phyloP scores from a whole-genome alignment of 441 rosid genomes.

The Populus tomentosa region DNA sequence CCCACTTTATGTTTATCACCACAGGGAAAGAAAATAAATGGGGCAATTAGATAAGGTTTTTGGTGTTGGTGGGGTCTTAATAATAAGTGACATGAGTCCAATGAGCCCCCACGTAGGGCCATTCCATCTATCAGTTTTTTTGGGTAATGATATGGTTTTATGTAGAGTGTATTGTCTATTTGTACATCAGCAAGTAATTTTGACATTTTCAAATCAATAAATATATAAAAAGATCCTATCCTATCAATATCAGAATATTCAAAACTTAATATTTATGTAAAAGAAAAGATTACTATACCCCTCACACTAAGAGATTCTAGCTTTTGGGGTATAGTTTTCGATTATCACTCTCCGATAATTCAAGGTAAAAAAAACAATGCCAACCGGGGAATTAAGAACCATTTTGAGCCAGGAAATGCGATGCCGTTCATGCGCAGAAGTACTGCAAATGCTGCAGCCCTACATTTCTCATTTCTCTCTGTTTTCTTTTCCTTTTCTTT shows the following conservation, averaged over 20 bases:
- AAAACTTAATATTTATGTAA: no score
- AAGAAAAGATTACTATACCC: not conserved
- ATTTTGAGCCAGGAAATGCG: not conserved
- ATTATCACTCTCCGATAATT: constrained; percentile 4
- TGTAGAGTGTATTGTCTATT: not conserved
- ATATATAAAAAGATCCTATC: not conserved
- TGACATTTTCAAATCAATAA: not conserved
- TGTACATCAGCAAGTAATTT: not conserved
- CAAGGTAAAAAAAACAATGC: constrained; percentile 31
- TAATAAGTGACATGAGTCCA: constrained; percentile 28
- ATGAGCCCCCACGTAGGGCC: constrained; percentile 36
- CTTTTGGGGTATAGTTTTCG: not conserved
- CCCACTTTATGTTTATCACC: constrained; percentile 27
- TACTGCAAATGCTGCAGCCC: no score
- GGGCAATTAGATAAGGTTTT: constrained; percentile 30
- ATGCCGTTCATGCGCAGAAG: not conserved
- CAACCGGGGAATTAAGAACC: constrained; percentile 24
- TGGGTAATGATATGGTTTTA: not conserved
- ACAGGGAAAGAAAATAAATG: not conserved
- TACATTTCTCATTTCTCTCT: no score
- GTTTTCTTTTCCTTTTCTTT: no score
- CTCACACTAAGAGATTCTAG: not conserved
- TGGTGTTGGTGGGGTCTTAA: constrained; percentile 22
- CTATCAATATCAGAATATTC: not conserved
- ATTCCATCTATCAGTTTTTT: constrained; percentile 27